Evolutionary conservation across 2,329 filamentous ascomycete species (phyloP).

Genomic region (Penicillium expansum): DNA sequence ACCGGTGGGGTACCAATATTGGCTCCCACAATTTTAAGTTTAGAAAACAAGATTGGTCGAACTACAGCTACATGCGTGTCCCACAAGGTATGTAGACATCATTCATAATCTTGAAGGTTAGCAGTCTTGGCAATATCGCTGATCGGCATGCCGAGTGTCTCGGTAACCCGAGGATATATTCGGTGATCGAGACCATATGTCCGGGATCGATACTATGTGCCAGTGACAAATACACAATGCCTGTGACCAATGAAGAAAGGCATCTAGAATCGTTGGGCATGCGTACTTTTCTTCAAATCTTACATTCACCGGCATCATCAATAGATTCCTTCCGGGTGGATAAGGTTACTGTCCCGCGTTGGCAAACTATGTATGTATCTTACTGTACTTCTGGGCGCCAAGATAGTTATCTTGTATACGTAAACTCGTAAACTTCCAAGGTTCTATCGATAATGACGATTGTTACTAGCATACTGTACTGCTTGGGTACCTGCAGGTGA

Average conservation of each 20-base stretch:
- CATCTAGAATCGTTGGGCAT: neutral
- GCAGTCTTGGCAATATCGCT: neutral
- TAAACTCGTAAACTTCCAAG: neutral
- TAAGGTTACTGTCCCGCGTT: neutral
- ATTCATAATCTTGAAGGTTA: constrained; percentile 6
- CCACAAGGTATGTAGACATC: constrained; percentile 19
- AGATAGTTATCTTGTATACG: neutral
- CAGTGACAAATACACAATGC: no score
- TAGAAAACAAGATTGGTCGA: neutral
- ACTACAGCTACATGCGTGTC: neutral
- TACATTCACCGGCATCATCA: neutral
- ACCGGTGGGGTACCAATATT: constrained; percentile 11
- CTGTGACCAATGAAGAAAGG: neutral
- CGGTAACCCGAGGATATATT: no score
- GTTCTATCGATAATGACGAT: neutral
- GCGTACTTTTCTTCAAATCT: neutral
- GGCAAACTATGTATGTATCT: neutral
- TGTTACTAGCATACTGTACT: neutral
- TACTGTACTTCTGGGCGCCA: neutral
- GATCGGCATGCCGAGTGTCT: no score
- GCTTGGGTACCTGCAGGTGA: neutral
- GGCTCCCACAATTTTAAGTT: neutral
- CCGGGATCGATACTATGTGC: no score
- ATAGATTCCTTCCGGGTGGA: neutral
- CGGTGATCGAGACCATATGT: no score